Percentiles rank a stretch among this genome's conserved stretches.
Conservation (phyloP, 2,329 filamentous ascomycete genomes). For the Aspergillus sp. region DNA sequence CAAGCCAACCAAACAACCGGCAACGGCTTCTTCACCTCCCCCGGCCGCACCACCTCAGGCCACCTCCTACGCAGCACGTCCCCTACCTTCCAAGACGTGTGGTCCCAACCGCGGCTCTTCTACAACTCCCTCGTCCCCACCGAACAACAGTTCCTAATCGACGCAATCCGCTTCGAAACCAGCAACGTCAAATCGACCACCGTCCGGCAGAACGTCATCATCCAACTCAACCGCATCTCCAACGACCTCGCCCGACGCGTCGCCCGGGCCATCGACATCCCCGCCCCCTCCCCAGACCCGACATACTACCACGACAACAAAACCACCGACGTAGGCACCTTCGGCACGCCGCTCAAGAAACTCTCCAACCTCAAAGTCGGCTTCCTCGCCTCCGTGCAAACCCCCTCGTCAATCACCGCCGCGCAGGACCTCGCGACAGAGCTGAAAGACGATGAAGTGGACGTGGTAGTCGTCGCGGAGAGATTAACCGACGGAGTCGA, state of each 20-base stretch:
- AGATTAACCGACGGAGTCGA: conserved; percentile 57
- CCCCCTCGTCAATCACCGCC: conserved; percentile 49
- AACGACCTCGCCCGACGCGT: conserved; percentile 69
- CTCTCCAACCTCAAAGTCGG: conserved; percentile 67
- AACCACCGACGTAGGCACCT: conserved; percentile 63
- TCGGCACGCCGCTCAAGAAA: conserved; percentile 59
- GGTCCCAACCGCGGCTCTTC: conserved; percentile 72
- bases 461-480: conserved; percentile 64
- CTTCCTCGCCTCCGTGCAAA: conserved; percentile 56
- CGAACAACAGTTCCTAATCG: conserved; percentile 72
- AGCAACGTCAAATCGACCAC: conserved; percentile 58
- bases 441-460: conserved; percentile 49
- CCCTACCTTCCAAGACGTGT: conserved; percentile 69
- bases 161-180: conserved; percentile 72
- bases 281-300: conserved; percentile 60
- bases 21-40: conserved; percentile 70
- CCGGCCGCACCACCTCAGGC: conserved; percentile 56
- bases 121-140: conserved; percentile 68
- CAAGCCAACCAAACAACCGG: conserved; percentile 67
- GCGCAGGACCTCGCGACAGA: conserved; percentile 54
- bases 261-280: conserved; percentile 61
- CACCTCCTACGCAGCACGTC: conserved; percentile 60
- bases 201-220: conserved; percentile 67
- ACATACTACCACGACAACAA: conserved; percentile 71
- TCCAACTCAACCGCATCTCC: conserved; percentile 68